These are phyloP conservation scores for Cydonia oblonga DNA, from an alignment of 331 rosid genomes.

Conservation along the genomic window DNA sequence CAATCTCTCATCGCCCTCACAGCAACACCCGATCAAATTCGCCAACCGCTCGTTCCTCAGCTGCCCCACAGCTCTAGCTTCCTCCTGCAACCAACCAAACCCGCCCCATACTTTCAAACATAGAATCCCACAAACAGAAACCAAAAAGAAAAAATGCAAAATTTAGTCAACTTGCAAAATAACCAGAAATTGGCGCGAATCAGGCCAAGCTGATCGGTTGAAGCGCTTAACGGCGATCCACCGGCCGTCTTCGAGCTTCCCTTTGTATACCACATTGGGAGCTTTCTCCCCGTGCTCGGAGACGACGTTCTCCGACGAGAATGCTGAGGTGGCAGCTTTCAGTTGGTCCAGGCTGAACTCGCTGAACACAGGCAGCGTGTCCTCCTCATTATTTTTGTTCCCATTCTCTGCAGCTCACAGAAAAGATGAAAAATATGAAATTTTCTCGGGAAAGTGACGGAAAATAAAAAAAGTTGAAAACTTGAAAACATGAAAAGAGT, in stretches of 20 bases:
- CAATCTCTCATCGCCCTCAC: slow-evolving; percentile 83
- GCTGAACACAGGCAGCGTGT: slow-evolving; percentile 29
- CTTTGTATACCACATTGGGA: slow-evolving; percentile 89
- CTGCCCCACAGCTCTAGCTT: slow-evolving; percentile 80
- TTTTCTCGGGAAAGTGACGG: slow-evolving; percentile 15
- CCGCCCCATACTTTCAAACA: neutral
- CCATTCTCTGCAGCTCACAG: slow-evolving; percentile 41
- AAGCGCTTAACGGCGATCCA: slow-evolving; percentile 87
- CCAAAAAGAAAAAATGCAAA: neutral
- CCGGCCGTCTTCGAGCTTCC: slow-evolving; percentile 56
- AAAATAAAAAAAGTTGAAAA: neutral
- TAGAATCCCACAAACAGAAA: neutral
- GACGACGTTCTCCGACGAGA: slow-evolving; percentile 76
- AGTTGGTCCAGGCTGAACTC: slow-evolving; percentile 78
- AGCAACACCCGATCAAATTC: slow-evolving; percentile 84
- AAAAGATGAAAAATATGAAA: neutral
- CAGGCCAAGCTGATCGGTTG: slow-evolving; percentile 96
- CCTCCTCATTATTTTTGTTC: slow-evolving; percentile 34
- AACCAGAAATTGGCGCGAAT: slow-evolving; percentile 87
- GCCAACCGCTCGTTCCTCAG: slow-evolving; percentile 66
- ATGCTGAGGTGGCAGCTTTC: slow-evolving; percentile 66
- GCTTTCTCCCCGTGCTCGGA: slow-evolving; percentile 99
- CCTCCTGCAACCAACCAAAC: slow-evolving; percentile 48
- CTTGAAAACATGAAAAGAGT: neutral
- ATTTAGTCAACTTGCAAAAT: neutral